Base-by-base conservation (phyloP, 805 yeast species). In the Spathaspora gorwiae region DNA sequence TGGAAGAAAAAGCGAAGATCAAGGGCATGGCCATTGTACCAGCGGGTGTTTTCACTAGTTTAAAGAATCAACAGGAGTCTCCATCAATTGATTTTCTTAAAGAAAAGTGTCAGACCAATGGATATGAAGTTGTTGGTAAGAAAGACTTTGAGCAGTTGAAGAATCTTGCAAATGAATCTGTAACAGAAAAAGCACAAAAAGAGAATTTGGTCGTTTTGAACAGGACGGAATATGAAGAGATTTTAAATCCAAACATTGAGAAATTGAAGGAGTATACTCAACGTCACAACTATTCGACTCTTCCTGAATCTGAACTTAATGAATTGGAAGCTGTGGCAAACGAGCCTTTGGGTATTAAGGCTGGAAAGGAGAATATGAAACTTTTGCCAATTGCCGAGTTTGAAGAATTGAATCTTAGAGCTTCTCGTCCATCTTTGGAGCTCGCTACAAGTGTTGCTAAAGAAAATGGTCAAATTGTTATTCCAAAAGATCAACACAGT, bases 341-440 rank as follows among this genome's bases (percentile, higher is more conserved):
- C 1, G 53, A 49, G 26, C 24, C 52, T 5, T 33, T 53, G 14
- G 50, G 50, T 33, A 34, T 35, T 29, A 13, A 26, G 10, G 47
- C 52, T 11, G 58, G 51, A 27, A 33, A 39, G 8, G 44, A 41
- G 1, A 42, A 47, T 7, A 34, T 42, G 15, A 45, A 50, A 30
- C 32, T 64, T 7, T 37, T 58, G 6, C 35, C 50, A 11, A 36
- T 44, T 19, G 31, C 38, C 3, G 58, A 58, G 7, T 65, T 58
- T 41, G 55, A 56, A 3, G 50, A 47, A 2, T 45, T 71, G 38
- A 40, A 53, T 29, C 49, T 40, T 12, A 48, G 36, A 6, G 47
- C 56, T 6, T 49, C 56, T 30, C 51, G 54, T 11, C 61, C 61
- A 3, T 32, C 40, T 10, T 15, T 39, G 9, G 41, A 30, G 3